Evolutionary conservation across 768 basidiomycete species (phyloP).

Genomic region (Termitomyces sp.): DNA sequence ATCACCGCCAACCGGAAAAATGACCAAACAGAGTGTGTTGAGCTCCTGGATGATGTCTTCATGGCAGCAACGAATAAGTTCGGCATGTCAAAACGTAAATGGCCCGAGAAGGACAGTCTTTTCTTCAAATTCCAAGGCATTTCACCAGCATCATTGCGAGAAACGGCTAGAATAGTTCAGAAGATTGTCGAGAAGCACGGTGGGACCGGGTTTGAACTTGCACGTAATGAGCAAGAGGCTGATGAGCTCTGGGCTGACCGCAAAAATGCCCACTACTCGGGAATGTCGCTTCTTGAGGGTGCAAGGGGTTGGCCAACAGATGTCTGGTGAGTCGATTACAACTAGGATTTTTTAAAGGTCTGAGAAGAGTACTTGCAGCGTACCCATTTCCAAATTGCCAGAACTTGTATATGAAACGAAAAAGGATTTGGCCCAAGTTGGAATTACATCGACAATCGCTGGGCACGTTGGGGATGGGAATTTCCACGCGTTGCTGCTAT

Average conservation of each 20-base stretch:
- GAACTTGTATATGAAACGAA: slow-evolving; percentile 67
- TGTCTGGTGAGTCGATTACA: slow-evolving; percentile 49
- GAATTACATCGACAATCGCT: slow-evolving; percentile 61
- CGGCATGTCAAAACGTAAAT: slow-evolving; percentile 51
- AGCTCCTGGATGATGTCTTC: slow-evolving; percentile 71
- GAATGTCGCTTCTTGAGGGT: slow-evolving; percentile 54
- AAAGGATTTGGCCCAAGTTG: slow-evolving; percentile 55
- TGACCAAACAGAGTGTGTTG: slow-evolving; percentile 64
- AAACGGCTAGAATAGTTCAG: slow-evolving; percentile 57
- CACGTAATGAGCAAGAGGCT: slow-evolving; percentile 61
- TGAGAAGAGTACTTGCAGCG: slow-evolving; percentile 23
- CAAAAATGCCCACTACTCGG: slow-evolving; percentile 61
- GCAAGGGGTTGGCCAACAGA: slow-evolving; percentile 67
- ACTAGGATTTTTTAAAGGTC: not conserved
- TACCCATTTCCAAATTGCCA: slow-evolving; percentile 63
- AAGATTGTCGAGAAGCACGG: slow-evolving; percentile 60
- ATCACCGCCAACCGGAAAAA: not conserved
- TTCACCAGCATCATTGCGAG: slow-evolving; percentile 51
- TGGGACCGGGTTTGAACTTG: slow-evolving; percentile 63
- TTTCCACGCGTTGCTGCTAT: slow-evolving; percentile 49
- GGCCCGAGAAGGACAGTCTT: slow-evolving; percentile 63
- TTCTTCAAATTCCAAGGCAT: slow-evolving; percentile 89
- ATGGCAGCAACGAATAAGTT: slow-evolving; percentile 60
- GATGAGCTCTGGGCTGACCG: slow-evolving; percentile 69
- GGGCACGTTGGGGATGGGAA: slow-evolving; percentile 76